Evolutionary conservation across 495 filamentous ascomycete species (phyloP).

Genomic region (Parmelia sp.): DNA sequence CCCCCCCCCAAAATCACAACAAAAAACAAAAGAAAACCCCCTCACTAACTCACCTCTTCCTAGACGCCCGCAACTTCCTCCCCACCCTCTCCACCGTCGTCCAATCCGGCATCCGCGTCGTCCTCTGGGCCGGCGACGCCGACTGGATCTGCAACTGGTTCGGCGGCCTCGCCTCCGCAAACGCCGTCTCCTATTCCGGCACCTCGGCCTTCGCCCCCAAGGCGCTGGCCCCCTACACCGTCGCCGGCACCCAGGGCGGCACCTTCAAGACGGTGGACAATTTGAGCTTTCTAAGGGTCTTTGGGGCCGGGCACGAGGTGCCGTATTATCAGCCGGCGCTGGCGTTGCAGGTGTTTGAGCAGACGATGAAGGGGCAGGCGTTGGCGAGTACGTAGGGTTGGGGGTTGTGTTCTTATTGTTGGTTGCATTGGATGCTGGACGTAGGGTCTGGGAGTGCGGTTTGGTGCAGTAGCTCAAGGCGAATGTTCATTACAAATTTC

Average conservation of each 20-base stretch:
- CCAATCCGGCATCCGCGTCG: constrained; percentile 39
- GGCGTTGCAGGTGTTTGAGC: constrained; percentile 47
- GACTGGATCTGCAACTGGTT: constrained; percentile 55
- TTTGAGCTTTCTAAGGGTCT: constrained; percentile 47
- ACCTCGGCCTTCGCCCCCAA: constrained; percentile 35
- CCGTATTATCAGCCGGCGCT: constrained; percentile 44
- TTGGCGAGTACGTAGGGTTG: constrained; percentile 32
- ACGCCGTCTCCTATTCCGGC: constrained; percentile 38
- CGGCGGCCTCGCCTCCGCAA: constrained; percentile 39
- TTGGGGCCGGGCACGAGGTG: constrained; percentile 48
- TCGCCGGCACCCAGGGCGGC: constrained; percentile 41
- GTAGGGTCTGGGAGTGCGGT: too few species aligned
- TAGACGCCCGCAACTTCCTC: constrained; percentile 45
- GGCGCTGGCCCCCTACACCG: constrained; percentile 40
- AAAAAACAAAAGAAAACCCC: too few species aligned
- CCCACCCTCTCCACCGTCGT: constrained; percentile 42
- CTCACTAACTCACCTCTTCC: too few species aligned
- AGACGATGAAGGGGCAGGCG: constrained; percentile 40
- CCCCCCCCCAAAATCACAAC: neutral
- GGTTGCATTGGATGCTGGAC: neutral
- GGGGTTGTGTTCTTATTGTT: neutral
- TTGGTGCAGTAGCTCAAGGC: too few species aligned
- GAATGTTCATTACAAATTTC: too few species aligned
- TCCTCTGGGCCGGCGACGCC: constrained; percentile 52
- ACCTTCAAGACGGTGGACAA: constrained; percentile 47